Base-by-base conservation (phyloP, 179 eudicot species). In the Amaranthus tricolor region DNA sequence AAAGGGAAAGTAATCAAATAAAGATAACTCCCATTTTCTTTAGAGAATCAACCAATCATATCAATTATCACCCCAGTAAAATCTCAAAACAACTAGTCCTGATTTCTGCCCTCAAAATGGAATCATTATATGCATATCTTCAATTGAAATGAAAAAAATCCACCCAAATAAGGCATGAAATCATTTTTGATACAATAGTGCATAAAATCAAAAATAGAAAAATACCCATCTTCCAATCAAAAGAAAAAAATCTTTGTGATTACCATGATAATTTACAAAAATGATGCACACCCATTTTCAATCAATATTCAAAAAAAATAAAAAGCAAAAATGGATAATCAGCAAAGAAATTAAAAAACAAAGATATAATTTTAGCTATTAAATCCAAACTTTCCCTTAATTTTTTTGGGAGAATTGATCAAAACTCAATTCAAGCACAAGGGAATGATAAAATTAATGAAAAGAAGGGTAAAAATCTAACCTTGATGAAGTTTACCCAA, bases 171-270 rank as follows among this genome's bases (percentile, higher is more conserved):
- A 59, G 71, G 62, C 49, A 70, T 52, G 45, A 13, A n/a, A 19
- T 61, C 51, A 66, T 66, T 75, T 45, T 72, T 52, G 19, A 68
- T 24, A 14, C 62, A 52, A 15, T 31, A n/a, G 56, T 49, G 40
- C 57, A 65, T 21, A 12, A 19, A 31, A 73, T 60, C 67, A 48
- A 71, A 62, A 68, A 58, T 44, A 9, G 31, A 48, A 60, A 64
- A 14, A 66, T 43, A 59, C 76, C 79, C 77, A 68, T 17, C 47
- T 75, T 62, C 65, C 53, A 10, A 70, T 56, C 31, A 72, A n/a
- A 17, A 11, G 3, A 57, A 17, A 21, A 6, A 4, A 43, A 31
- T 40, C 48, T 10, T 52, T 51, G 11, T 21, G 57, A 74, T 53
- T 57, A 16, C 54, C 51, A 49, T 51, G 75, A 61, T 47, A 55